Conservation (phyloP, 208 protist species). For the Tritrichomonas foetus region DNA sequence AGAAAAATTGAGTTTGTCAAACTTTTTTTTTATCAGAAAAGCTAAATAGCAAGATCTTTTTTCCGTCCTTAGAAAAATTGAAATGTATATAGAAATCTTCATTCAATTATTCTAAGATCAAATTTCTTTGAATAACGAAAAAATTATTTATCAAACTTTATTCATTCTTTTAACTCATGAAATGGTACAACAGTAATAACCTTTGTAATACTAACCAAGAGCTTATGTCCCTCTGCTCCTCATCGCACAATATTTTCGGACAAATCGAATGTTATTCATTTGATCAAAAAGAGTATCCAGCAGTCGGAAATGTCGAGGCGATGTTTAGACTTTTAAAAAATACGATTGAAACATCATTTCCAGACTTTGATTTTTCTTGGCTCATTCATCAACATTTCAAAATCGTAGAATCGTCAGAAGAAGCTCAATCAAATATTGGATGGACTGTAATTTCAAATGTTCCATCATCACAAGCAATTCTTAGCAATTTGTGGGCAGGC, state of each 20-base stretch:
- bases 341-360: background rate
- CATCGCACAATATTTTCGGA: background rate
- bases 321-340: background rate
- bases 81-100: background rate
- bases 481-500: background rate
- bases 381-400: background rate
- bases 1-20: background rate
- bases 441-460: background rate
- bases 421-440: background rate
- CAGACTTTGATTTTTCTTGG: background rate
- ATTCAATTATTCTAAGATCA: background rate
- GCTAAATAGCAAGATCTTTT: background rate
- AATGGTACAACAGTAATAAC: background rate
- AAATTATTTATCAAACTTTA: background rate
- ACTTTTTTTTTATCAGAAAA: background rate
- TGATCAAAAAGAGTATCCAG: background rate
- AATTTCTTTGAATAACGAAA: background rate
- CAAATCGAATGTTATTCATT: slow-evolving; percentile 5
- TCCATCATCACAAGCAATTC: background rate
- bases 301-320: background rate
- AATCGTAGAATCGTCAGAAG: background rate
- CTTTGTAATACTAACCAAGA: background rate
- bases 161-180: background rate
- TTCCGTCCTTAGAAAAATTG: background rate
- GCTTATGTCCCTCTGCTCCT: background rate